Conservation (phyloP, 78 protist genomes). For the Dictyostelium discoideum region DNA sequence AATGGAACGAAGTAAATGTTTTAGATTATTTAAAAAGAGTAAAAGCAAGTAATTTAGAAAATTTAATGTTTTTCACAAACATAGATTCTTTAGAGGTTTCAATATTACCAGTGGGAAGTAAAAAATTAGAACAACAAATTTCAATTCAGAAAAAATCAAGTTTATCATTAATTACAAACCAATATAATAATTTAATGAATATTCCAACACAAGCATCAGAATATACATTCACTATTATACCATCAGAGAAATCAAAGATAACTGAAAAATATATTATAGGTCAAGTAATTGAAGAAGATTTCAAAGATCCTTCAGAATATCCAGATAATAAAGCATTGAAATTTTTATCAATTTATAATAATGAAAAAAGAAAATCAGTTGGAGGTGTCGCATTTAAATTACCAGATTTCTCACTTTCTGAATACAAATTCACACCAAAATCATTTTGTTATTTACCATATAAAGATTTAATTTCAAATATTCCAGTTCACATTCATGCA, state of each 20-base stretch:
- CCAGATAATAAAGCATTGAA: not conserved
- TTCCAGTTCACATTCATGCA: constrained; percentile 41
- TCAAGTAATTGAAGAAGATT: not conserved
- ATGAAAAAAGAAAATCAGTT: not conserved
- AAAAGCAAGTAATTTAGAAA: not conserved
- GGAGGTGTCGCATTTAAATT: constrained; percentile 38
- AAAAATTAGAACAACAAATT: not conserved
- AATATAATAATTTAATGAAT: not conserved
- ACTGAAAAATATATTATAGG: not conserved
- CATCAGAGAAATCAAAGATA: not conserved
- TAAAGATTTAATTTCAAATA: not conserved
- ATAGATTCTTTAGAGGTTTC: not conserved
- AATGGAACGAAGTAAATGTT: not conserved
- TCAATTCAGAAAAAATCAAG: not conserved
- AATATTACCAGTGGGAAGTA: not conserved
- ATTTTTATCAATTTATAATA: not conserved
- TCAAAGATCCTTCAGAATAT: not conserved
- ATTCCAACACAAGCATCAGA: not conserved
- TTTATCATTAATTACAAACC: not conserved
- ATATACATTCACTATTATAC: not conserved
- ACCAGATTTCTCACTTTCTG: not conserved
- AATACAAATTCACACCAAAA: not conserved
- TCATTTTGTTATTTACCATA: not conserved
- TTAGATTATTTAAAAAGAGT: not conserved
- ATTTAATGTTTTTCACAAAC: not conserved